Evolutionary conservation across 2,329 filamentous ascomycete species (phyloP).

Genomic region (Pseudohalonectria lignicola): DNA sequence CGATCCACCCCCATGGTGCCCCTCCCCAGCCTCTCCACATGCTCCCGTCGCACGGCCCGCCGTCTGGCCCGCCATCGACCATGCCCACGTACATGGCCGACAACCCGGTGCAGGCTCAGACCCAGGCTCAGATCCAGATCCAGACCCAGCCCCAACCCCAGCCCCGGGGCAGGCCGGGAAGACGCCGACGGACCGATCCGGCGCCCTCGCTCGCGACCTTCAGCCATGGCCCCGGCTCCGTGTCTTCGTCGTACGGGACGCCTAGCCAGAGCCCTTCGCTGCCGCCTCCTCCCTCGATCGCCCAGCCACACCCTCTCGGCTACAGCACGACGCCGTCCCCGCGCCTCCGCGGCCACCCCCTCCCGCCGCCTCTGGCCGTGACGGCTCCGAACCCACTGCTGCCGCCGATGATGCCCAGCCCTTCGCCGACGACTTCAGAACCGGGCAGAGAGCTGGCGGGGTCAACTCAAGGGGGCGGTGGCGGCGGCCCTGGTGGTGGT

Average conservation of each 20-base stretch:
- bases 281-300: slow-evolving; percentile 27
- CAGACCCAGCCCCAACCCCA: slow-evolving; percentile 6
- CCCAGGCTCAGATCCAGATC: slow-evolving; percentile 2
- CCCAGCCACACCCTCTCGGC: slow-evolving; percentile 16
- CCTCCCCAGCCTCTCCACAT: slow-evolving; percentile 6
- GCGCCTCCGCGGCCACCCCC: slow-evolving; percentile 23
- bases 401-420: slow-evolving; percentile 29
- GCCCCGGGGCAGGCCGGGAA: too few species aligned
- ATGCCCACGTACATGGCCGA: slow-evolving; percentile 11
- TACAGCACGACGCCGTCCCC: slow-evolving; percentile 25
- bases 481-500: too few species aligned
- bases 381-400: slow-evolving; percentile 29
- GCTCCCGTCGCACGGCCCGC: slow-evolving; percentile 14
- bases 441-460: too few species aligned
- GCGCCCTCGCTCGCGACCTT: too few species aligned
- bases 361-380: slow-evolving; percentile 17
- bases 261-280: slow-evolving; percentile 26
- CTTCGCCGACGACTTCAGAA: slow-evolving; percentile 3
- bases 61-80: slow-evolving; percentile 11
- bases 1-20: slow-evolving; percentile 4
- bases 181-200: slow-evolving; percentile 14
- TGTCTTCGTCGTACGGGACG: slow-evolving; percentile 7
- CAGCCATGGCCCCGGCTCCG: slow-evolving; percentile 19
- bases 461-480: too few species aligned
- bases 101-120: slow-evolving; percentile 9